These are phyloP conservation scores for Holtermanniella nyarrowii DNA, from an alignment of 768 basidiomycete species.

Conservation along the genomic window DNA sequence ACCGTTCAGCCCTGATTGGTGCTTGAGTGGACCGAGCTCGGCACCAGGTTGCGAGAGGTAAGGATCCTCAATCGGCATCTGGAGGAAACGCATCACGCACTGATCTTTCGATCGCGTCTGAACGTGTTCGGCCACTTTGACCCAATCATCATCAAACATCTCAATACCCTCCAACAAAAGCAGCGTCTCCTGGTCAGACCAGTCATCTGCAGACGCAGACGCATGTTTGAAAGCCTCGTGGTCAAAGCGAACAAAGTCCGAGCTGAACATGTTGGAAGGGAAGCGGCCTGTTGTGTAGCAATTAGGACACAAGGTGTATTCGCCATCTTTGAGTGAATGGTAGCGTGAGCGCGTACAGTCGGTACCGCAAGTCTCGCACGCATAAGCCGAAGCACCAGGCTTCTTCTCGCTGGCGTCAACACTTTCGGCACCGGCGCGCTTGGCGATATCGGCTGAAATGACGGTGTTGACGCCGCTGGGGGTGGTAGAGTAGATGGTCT, in stretches of 20 bases:
- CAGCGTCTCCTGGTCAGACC: conserved; percentile 84
- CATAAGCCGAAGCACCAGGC: conserved; percentile 47
- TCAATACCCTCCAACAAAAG: conserved; percentile 89
- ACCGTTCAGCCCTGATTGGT: conserved; percentile 40
- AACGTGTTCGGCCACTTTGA: conserved; percentile 81
- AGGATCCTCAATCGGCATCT: conserved; percentile 90
- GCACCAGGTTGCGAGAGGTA: conserved; percentile 52
- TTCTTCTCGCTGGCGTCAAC: conserved; percentile 46
- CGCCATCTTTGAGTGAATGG: conserved; percentile 83
- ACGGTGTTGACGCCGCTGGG: conserved; percentile 57
- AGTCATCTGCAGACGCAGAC: conserved; percentile 51
- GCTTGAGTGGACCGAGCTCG: conserved; percentile 33
- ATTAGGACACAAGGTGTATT: conserved; percentile 76
- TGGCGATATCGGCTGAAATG: conserved; percentile 60
- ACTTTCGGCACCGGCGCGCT: conserved; percentile 37
- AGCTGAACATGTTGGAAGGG: conserved; percentile 89
- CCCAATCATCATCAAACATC: conserved; percentile 98
- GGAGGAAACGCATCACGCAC: conserved; percentile 89
- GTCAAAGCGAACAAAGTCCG: conserved; percentile 67
- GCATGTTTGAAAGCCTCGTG: conserved; percentile 42
- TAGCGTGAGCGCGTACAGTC: conserved; percentile 84
- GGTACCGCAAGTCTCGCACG: conserved; percentile 88
- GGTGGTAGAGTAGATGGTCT: conserved; percentile 76
- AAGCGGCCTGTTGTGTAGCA: conserved; percentile 97
- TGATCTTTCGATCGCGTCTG: conserved; percentile 83